Evolutionary conservation across 78 protist genomes (phyloP), one percentile per base, ranked within the genome.

Genomic region (Dictyostelium capitatum): DNA sequence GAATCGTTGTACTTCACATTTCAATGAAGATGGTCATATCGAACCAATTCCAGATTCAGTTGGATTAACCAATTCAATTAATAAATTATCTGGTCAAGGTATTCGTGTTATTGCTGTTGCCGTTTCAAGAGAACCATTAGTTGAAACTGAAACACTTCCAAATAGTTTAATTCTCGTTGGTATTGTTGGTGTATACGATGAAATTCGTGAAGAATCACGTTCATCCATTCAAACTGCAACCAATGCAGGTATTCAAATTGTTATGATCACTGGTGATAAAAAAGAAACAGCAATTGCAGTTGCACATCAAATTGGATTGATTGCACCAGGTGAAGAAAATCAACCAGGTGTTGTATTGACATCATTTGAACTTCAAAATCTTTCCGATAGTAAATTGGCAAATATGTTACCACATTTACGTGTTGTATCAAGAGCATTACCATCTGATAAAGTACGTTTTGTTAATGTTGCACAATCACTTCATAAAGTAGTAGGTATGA

Each of bases 221-320:
- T 62, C 14, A 11, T 83, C 99, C 23, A 95, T 98, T 43, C 89
- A 53, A 46, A 46, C 32, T 0, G 97, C 97, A 57, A 54, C 95
- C 28, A n/a, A 48, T 25, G 97, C 98, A 17, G 98, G 98, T n/a
- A 83, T 97, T 59, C 89, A 74, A 54, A 97, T 97, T 1, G 89
- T 97, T 10, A 97, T 97, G 98, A 69, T 93, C 67, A 97, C 98
- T 46, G 98, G 98, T 47, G 98, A 96, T 83, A 96, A 94, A 56
- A 96, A 89, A 56, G 91, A 89, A 50, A 98, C 99, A 4, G 99
- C 99, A 6, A 95, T 87, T 50, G 95, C 90, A 37, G 97, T 98
- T 10, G 97, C 98, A 3, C 87, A 70, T 37, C 94, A 97, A 72
- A 89, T 95, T 54, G 98, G 97, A 14, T 70, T 98, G 19, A 89